Evolutionary conservation across 2,329 filamentous ascomycete genomes (phyloP), one percentile per base, ranked within the genome.

Genomic region (Nigrograna mackinnonii): DNA sequence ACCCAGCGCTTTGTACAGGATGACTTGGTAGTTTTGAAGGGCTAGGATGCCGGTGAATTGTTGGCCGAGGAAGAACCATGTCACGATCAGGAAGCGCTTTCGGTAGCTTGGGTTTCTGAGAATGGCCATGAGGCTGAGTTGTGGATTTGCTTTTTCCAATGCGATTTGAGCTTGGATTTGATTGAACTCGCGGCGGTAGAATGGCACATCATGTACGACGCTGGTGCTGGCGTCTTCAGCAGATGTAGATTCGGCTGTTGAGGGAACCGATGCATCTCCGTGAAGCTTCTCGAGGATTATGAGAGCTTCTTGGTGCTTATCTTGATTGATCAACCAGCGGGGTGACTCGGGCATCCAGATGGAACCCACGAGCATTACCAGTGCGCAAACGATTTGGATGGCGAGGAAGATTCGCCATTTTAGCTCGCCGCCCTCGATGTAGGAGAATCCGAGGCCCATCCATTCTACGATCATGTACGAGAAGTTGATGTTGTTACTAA

Each of bases 321-420:
- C 24, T 28, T n/a, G 9, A n/a, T 9, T 28, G 9, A 28, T 9
- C 9, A 28, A n/a, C 24, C 24, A 28, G 9, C 24, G 9, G 9
- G 24, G 24, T 9, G 24, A 28, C 24, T 28, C 24, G 9, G 24
- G 24, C 24, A 28, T 9, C 24, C 24, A 28, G 24, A 28, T 28
- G n/a, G 24, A n/a, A 9, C 24, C 24, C 9, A 28, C n/a, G 24
- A 28, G 24, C 9, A 28, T n/a, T 9, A 28, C n/a, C 24, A 28
- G 24, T 9, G 9, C 76, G 47, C 78, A 78, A 35, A 78, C 47
- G 22, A 75, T 65, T 58, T 79, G 77, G 64, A 79, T 79, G 5
- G 75, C 74, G 28, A 79, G 76, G 4, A 76, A 76, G 59, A 79
- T 77, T 22, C 76, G 71, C 77, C 76, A 79, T 2, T 55, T 56